A percentile compares a stretch with the other conserved stretches of the same genome.
Evolutionary conservation across 1,139 yeast species (phyloP).

Genomic region (Suhomyces coccinellae): DNA sequence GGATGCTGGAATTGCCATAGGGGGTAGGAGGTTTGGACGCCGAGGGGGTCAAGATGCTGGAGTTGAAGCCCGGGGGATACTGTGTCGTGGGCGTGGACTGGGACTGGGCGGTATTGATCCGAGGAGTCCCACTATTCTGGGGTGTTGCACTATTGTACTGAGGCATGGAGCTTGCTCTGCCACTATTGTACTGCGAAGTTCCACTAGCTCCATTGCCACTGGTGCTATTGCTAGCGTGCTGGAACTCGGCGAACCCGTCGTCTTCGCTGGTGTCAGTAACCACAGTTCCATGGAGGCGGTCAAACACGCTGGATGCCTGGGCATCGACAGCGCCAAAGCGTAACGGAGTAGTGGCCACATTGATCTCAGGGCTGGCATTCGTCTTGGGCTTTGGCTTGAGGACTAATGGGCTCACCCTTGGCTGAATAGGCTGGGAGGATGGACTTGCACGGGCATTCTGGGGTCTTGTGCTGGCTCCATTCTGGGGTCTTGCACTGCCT

Average conservation of each 20-base stretch:
- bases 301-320: slow-evolving; percentile 18
- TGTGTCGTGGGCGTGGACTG: slow-evolving; percentile 7
- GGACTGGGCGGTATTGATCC: too few species aligned
- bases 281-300: slow-evolving; percentile 21
- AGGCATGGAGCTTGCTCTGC: too few species aligned
- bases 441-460: neutral
- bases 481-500: neutral
- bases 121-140: too few species aligned
- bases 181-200: too few species aligned
- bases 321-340: neutral
- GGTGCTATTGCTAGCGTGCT: slow-evolving; percentile 18
- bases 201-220: neutral
- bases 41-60: slow-evolving; percentile 17
- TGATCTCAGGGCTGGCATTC: neutral
- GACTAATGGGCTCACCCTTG: slow-evolving; percentile 16
- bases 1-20: neutral
- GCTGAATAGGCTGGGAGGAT: slow-evolving; percentile 10
- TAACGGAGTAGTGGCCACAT: neutral
- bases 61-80: slow-evolving; percentile 35
- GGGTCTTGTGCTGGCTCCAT: neutral
- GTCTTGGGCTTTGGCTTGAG: neutral
- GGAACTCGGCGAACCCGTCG: slow-evolving; percentile 37
- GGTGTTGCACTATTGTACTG: too few species aligned
- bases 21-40: neutral
- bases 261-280: slow-evolving; percentile 22